These are phyloP conservation scores for Sanchytrium tribonematis DNA, from an alignment of 371 early-diverging fungal species.

Conservation along the genomic window DNA sequence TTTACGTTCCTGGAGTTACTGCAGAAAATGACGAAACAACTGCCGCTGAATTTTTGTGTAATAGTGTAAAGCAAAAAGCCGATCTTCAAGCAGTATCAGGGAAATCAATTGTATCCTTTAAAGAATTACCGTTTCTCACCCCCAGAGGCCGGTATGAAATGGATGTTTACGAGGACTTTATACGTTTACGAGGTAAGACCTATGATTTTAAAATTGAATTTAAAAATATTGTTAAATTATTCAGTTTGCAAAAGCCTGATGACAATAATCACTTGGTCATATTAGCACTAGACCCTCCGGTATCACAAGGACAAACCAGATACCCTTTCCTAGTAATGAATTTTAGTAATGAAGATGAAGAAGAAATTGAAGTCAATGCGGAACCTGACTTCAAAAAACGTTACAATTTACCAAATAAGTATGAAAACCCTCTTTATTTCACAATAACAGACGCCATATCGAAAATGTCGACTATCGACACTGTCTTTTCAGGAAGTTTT, in stretches of 20 bases:
- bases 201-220: constrained; percentile 88
- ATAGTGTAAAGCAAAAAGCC: constrained; percentile 62
- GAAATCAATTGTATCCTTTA: constrained; percentile 63
- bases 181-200: constrained; percentile 83
- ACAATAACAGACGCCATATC: constrained; percentile 1
- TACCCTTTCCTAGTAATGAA: constrained; percentile 91
- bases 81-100: constrained; percentile 59
- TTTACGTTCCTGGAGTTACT: constrained; percentile 57
- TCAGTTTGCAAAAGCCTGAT: constrained; percentile 71
- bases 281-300: constrained; percentile 75
- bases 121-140: constrained; percentile 59
- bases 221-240: constrained; percentile 45
- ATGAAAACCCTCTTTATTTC: constrained; percentile 2
- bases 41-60: constrained; percentile 47
- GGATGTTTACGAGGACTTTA: constrained; percentile 63
- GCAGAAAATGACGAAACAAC: constrained; percentile 27
- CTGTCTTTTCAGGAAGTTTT: not conserved
- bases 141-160: constrained; percentile 71
- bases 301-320: constrained; percentile 94
- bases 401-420: constrained; percentile 4
- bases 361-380: constrained; percentile 47
- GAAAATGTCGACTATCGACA: not conserved
- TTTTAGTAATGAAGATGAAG: constrained; percentile 69
- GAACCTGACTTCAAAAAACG: constrained; percentile 23
- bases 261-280: constrained; percentile 70